Base-by-base conservation (phyloP, 31 red algal species). In the Porphyra umbilicalis region DNA sequence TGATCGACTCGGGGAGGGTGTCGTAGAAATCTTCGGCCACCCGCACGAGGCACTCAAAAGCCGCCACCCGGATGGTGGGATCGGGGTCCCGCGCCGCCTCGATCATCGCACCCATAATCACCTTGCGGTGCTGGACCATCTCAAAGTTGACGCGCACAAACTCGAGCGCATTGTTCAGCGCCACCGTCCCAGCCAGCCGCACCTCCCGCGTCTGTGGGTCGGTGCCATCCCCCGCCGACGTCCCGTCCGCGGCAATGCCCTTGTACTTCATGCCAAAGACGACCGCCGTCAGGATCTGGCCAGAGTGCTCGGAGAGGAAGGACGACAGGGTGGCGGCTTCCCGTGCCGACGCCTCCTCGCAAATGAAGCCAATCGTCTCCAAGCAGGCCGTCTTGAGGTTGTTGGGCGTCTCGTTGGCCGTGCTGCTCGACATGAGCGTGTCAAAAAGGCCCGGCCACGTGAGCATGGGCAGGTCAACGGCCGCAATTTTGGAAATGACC, bases 1-100 rank as follows among this genome's bases (percentile, higher is more conserved):
- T 46, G 39, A 99, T 99, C 77, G 86, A 96, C 71, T 90, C 86
- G 8, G 83, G 87, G 38, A 99, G 85, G 80, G 92, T 92, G 38
- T 94, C 91, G 76, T 99, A 99, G 38, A 95, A 99, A 33, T 91
- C 82, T 36, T 96, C 91, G 5, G 91, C 97, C 76, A 99, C 90
- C 39, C 90, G 89, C 29, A 94, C 91, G 14, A 99, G 85, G 46
- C 97, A 92, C 80, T 94, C 94, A 86, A 96, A 96, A 6, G 97
- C 94, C 29, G 83, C 87, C 42, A 89, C 84, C 16, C 91, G 85
- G 33, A 99, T 87, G 18, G 75, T 68, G 10, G 77, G 76, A 83
- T 99, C 92, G 32, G 88, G 76, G 14, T 83, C 80, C n/a, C 80
- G 77, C 33, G 94, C 85, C 74, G 94, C 90, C 79, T 92, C 90